Evolutionary conservation across 768 basidiomycete species (phyloP), one percentile per base, ranked within the genome.

Genomic region (Mycena sanguinolenta): DNA sequence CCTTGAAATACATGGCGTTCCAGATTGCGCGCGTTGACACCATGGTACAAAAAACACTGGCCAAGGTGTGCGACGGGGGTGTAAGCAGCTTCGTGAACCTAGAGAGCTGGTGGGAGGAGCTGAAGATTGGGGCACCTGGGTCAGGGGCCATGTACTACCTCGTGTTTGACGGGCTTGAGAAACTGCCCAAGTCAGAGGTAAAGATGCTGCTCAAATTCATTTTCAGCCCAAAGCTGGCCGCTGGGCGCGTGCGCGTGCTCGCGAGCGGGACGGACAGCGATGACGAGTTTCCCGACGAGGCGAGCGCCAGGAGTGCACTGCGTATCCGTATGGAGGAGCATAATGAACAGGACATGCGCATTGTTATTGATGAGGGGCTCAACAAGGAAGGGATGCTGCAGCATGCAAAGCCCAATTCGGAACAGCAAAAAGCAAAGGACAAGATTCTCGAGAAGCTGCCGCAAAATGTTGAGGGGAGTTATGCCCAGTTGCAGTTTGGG

Each of bases 81-180:
- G 32, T 54, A 5, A 2, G 53, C 28, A 19, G 53, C 30, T 32
- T 17, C 14, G 19, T 6, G 12, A 30, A 32, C 30, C 17, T 54
- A 12, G 53, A 54, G 30, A 21, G 9, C 16, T 19, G 30, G 16
- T 54, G 53, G 53, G 17, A 10, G 17, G 53, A 8, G 53, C 19
- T 30, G 53, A 54, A 54, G 28, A 54, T 32, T 21, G 53, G 53
- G 1, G 30, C 28, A 3, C 16, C 30, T 21, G 53, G 53, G 53
- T 32, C 53, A 30, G 17, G 53, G 17, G 17, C 53, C 10, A 54
- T 30, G 53, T 54, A 54, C 53, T 54, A 54, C 53, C 30, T 54
- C 19, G 53, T 54, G 28, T 54, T 54, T 21, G 53, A 54, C 53
- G 53, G 53, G 53, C 53, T 54, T 19, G 53, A 54, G 53, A 54